These are phyloP conservation scores for Crotalaria pallida DNA, from an alignment of 306 rosid genomes.

Conservation along the genomic window DNA sequence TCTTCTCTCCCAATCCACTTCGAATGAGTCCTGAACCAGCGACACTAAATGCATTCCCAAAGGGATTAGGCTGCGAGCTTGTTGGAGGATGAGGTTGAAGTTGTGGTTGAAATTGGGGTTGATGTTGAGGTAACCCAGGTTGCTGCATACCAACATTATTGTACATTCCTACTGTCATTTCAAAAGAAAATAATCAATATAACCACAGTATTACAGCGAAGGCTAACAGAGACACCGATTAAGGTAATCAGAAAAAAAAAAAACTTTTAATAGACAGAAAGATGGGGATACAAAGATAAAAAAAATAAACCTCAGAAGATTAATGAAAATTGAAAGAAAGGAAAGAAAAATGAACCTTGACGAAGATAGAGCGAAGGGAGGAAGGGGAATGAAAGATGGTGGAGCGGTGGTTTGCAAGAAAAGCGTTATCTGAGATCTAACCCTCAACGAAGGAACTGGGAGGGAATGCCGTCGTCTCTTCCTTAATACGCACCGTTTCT, in stretches of 20 bases:
- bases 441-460: neutral
- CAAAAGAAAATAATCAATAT: neutral
- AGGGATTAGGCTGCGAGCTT: constrained; percentile 53
- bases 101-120: constrained; percentile 17
- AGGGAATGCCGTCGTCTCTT: neutral
- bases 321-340: neutral
- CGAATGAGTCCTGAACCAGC: constrained; percentile 82
- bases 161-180: constrained; percentile 48
- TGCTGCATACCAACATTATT: constrained; percentile 50
- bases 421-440: neutral
- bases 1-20: constrained; percentile 75
- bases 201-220: neutral
- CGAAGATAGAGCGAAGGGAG: neutral
- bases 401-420: neutral
- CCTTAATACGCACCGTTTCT: neutral
- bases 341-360: neutral
- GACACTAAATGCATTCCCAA: constrained; percentile 65
- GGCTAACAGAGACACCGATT: neutral
- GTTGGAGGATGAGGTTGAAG: constrained; percentile 29
- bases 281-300: neutral
- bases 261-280: neutral
- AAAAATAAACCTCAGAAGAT: neutral
- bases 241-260: neutral
- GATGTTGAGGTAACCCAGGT: constrained; percentile 33
- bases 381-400: neutral